Conservation (phyloP, 2,329 filamentous ascomycete species). For the Ophiostoma sp. region DNA sequence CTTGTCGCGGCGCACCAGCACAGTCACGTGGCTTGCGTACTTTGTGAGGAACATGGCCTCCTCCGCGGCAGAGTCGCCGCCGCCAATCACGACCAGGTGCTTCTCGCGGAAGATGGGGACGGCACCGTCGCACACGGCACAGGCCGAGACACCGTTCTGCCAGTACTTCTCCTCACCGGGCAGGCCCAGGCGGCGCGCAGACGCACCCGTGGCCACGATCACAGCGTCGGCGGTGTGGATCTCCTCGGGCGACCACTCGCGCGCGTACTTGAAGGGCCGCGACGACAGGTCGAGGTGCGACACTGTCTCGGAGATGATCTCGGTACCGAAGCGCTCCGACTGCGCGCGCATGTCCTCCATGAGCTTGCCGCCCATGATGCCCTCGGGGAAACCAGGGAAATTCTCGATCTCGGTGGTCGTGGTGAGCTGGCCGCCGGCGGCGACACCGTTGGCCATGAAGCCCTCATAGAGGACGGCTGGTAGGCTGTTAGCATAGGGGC, state of each 20-base stretch:
- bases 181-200: constrained; percentile 75
- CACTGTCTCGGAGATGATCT: constrained; percentile 90
- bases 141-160: constrained; percentile 94
- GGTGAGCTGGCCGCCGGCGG: constrained; percentile 91
- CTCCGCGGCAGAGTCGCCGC: constrained; percentile 93
- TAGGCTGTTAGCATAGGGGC: constrained; percentile 13
- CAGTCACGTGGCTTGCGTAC: constrained; percentile 91
- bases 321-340: constrained; percentile 84
- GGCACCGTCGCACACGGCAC: constrained; percentile 94
- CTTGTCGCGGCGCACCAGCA: constrained; percentile 81
- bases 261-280: constrained; percentile 88
- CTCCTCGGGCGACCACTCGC: constrained; percentile 78
- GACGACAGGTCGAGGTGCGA: constrained; percentile 76
- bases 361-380: constrained; percentile 77
- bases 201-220: constrained; percentile 93
- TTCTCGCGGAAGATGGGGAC: constrained; percentile 97
- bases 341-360: constrained; percentile 97
- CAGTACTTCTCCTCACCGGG: constrained; percentile 91
- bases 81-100: constrained; percentile 90
- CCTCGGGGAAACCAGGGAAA: constrained; percentile 88
- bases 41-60: constrained; percentile 97
- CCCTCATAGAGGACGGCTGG: constrained; percentile 88
- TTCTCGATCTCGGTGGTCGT: constrained; percentile 99
- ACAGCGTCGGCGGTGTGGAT: constrained; percentile 84
- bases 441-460: constrained; percentile 95